phyloP scores from a whole-genome alignment of 2,329 filamentous ascomycete genomes.

The Apiospora pterosperma region DNA sequence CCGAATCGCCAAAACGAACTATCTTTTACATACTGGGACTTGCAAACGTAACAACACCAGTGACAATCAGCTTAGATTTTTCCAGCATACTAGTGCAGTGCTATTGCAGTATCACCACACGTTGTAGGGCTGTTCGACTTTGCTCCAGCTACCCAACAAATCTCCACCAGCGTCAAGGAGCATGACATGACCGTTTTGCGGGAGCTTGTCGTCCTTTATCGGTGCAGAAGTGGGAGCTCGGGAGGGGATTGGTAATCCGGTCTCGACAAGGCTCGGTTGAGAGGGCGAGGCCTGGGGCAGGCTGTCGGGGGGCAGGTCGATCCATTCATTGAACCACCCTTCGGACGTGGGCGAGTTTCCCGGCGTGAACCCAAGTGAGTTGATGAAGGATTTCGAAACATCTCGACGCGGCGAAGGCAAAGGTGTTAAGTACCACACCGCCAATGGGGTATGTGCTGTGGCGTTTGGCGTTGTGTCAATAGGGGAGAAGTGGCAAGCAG shows the following conservation, averaged over 20 bases:
- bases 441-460: background rate
- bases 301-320: background rate
- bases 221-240: background rate
- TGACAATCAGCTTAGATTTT: background rate
- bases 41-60: background rate
- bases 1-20: background rate
- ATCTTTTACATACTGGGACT: background rate
- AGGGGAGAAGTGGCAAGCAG: background rate
- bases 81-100: background rate
- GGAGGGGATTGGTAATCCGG: background rate
- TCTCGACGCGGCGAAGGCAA: background rate
- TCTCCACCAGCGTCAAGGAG: background rate
- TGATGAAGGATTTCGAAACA: background rate
- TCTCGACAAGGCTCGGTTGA: background rate
- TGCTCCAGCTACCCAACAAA: background rate
- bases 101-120: background rate
- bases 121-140: background rate
- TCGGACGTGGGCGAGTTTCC: background rate
- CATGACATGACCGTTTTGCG: background rate
- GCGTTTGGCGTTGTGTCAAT: background rate
- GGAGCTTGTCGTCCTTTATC: background rate
- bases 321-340: background rate
- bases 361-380: background rate
- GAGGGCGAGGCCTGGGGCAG: background rate
- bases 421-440: background rate